Evolutionary conservation across 2,329 filamentous ascomycete species (phyloP).

Genomic region (Coniochaeta sp.): DNA sequence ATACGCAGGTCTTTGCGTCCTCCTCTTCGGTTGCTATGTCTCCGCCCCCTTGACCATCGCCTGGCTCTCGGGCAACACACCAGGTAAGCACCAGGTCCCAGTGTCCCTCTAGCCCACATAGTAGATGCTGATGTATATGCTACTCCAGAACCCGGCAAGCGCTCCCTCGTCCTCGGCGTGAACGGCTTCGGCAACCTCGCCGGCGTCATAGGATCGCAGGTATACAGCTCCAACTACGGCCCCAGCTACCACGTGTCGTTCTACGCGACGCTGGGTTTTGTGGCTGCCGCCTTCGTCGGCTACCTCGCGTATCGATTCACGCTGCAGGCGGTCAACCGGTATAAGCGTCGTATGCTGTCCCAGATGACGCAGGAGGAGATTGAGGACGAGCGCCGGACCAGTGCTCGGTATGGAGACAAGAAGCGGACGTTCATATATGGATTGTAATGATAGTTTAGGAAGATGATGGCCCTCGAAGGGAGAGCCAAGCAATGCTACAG

Average conservation of each 20-base stretch:
- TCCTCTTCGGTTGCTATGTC: constrained; percentile 23
- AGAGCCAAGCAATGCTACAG: too few relatives aligned
- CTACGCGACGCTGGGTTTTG: constrained; percentile 21
- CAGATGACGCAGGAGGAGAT: constrained; percentile 15
- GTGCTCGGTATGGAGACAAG: constrained; percentile 18
- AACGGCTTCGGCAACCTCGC: constrained; percentile 27
- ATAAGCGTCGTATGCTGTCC: constrained; percentile 8
- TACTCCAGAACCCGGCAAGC: constrained; percentile 20
- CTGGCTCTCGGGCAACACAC: constrained; percentile 25
- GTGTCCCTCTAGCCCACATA: not conserved
- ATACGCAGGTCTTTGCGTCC: constrained; percentile 22
- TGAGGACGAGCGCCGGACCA: constrained; percentile 13
- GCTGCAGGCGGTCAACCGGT: constrained; percentile 18
- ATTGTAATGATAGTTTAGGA: too few relatives aligned
- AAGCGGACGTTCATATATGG: constrained; percentile 23
- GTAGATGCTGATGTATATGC: too few relatives aligned
- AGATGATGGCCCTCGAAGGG: too few relatives aligned
- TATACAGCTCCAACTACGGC: constrained; percentile 22
- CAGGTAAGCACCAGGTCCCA: constrained; percentile 1
- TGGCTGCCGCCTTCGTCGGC: constrained; percentile 20
- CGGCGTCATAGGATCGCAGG: constrained; percentile 21
- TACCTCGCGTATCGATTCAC: constrained; percentile 22
- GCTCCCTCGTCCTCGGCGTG: constrained; percentile 23
- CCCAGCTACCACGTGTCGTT: constrained; percentile 24
- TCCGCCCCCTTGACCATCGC: constrained; percentile 24